A percentile compares a stretch with the other conserved stretches of the same genome.
Conservation (phyloP, 2,329 filamentous ascomycete species). For the Colletotrichum sp. region DNA sequence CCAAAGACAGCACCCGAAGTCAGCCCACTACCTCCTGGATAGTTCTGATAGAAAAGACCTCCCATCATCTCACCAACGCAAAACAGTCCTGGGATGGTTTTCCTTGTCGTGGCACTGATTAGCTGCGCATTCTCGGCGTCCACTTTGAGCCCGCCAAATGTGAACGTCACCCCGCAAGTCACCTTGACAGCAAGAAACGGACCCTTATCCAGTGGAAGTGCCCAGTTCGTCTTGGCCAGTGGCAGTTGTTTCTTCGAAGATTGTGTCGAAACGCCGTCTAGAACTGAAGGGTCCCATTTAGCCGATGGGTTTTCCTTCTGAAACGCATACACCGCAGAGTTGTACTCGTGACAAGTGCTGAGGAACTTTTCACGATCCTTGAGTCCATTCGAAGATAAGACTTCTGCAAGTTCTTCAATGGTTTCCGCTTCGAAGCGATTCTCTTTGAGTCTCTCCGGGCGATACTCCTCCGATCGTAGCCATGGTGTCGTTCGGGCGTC, state of each 20-base stretch:
- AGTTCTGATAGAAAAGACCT: slow-evolving; percentile 67
- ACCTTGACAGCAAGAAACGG: slow-evolving; percentile 70
- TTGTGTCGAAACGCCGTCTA: slow-evolving; percentile 67
- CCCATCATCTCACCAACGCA: slow-evolving; percentile 72
- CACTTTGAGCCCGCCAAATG: slow-evolving; percentile 67
- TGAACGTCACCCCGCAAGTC: slow-evolving; percentile 70
- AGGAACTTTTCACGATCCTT: slow-evolving; percentile 50
- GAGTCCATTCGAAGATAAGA: slow-evolving; percentile 52
- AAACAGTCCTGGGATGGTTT: slow-evolving; percentile 59
- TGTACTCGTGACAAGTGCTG: slow-evolving; percentile 59
- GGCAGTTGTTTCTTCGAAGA: slow-evolving; percentile 45
- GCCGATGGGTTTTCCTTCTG: slow-evolving; percentile 45
- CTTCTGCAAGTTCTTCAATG: slow-evolving; percentile 60
- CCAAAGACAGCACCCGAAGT: slow-evolving; percentile 63
- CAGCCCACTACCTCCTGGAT: slow-evolving; percentile 66
- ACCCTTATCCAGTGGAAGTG: slow-evolving; percentile 56
- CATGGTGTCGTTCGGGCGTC: neutral
- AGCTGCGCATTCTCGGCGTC: slow-evolving; percentile 59
- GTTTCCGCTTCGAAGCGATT: slow-evolving; percentile 51
- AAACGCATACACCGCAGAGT: slow-evolving; percentile 56
- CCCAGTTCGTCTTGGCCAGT: slow-evolving; percentile 71
- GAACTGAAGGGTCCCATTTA: slow-evolving; percentile 64
- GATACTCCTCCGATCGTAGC: slow-evolving; percentile 63
- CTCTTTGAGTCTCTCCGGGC: slow-evolving; percentile 55
- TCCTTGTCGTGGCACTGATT: slow-evolving; percentile 46